Conservation (phyloP, 306 rosid genomes). For the Inga leiocalycina region DNA sequence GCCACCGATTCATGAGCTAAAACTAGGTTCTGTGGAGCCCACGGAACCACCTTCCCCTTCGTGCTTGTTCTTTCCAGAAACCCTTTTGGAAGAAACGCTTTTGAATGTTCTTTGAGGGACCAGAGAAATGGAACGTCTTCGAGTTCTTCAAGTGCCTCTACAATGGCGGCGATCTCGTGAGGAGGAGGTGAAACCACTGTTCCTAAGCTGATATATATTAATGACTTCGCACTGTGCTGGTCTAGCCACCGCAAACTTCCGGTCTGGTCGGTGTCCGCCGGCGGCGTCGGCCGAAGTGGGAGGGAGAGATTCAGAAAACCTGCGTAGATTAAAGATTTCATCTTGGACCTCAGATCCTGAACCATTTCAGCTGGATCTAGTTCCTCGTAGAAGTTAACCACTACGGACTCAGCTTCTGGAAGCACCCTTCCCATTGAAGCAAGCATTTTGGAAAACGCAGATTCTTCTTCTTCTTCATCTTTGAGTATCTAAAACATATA, state of each 20-base stretch:
- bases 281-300: constrained; percentile 23
- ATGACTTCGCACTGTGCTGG: constrained; percentile 16
- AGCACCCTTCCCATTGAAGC: constrained; percentile 36
- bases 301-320: constrained; percentile 46
- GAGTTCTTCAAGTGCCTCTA: constrained; percentile 51
- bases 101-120: constrained; percentile 38
- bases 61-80: constrained; percentile 42
- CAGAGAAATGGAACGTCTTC: constrained; percentile 40
- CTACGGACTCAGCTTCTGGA: constrained; percentile 42
- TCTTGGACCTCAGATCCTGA: constrained; percentile 40
- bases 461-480: constrained; percentile 13
- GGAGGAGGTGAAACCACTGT: constrained; percentile 36
- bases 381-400: constrained; percentile 41
- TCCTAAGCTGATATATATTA: constrained; percentile 45
- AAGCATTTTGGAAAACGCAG: constrained; percentile 33
- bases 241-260: constrained; percentile 47
- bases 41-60: constrained; percentile 48
- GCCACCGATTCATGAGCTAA: constrained; percentile 49
- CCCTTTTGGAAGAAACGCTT: constrained; percentile 35
- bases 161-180: constrained; percentile 39
- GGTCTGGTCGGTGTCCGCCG: constrained; percentile 15
- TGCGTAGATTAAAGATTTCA: constrained; percentile 29
- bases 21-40: constrained; percentile 56
- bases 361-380: constrained; percentile 34
- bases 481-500: background rate